Evolutionary conservation across 805 yeast species (phyloP), one percentile per base, ranked within the genome.

Genomic region (Kuraishia ogatae): DNA sequence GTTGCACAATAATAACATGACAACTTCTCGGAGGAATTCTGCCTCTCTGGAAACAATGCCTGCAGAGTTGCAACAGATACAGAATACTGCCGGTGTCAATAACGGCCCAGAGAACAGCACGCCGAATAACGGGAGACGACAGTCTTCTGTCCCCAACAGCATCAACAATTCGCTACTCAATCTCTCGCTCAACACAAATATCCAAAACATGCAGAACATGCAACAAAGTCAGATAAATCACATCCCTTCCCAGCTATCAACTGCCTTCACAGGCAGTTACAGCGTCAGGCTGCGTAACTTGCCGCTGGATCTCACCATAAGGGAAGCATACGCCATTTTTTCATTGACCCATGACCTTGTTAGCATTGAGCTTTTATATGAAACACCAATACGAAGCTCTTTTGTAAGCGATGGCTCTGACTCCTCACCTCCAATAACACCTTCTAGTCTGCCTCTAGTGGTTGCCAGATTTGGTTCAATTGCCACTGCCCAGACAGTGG

Each of bases 281-380:
- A 19, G 24, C 20, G 7, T 83, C 50, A 75, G 71, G 57, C 64
- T 87, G 53, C 72, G 73, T 60, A 85, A 84, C 62, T 64, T 85
- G 13, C 94, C 96, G 8, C 60, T 69, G 2, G 90, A 87, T 68
- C 71, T 87, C 28, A 67, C 87, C 1, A 60, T 76, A 39, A 78
- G 94, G 66, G 96, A 87, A 66, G 84, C 88, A 1, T 74, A 79
- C 52, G 73, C 85, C 17, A 76, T 87, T 7, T 87, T 87, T 65
- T 79, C 93, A 5, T 70, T 87, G 54, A 87, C 89, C n/a, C 70
- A 75, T 58, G 89, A 85, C 60, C 85, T 84, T 51, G 59, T 77
- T 39, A 75, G 70, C 56, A 70, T 82, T 48, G 86, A 81, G 54
- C 60, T 82, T 46, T 63, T 70, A 24, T 77, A 76, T 50, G 69